Conservation (phyloP, 768 basidiomycete genomes). For the Asterophora lycoperdoides region DNA sequence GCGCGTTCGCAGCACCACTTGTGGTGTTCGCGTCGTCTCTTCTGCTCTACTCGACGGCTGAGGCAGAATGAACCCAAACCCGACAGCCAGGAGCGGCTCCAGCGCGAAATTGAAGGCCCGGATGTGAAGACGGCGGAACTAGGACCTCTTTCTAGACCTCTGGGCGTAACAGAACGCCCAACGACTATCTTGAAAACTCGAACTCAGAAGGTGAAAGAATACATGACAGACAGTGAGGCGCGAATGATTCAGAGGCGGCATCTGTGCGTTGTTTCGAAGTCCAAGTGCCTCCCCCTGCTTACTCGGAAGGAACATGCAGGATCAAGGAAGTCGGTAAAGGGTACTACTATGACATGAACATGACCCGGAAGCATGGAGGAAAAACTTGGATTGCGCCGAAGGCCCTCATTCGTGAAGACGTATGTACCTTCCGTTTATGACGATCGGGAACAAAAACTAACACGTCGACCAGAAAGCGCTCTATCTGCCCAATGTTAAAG, state of each 20-base stretch:
- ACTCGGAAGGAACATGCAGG: constrained; percentile 20
- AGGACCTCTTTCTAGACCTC: constrained; percentile 52
- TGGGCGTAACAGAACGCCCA: constrained; percentile 74
- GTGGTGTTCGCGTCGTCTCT: constrained; percentile 9
- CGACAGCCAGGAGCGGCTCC: not conserved
- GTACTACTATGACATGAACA: constrained; percentile 82
- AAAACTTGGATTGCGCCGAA: constrained; percentile 94
- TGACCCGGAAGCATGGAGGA: constrained; percentile 77
- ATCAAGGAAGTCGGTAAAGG: constrained; percentile 64
- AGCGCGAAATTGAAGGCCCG: constrained; percentile 15
- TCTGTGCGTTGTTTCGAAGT: constrained; percentile 33
- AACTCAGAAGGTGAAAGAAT: constrained; percentile 59
- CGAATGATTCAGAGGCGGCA: constrained; percentile 68
- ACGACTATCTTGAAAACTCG: constrained; percentile 53
- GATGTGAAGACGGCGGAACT: constrained; percentile 22
- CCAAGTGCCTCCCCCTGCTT: not conserved
- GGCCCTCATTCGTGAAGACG: constrained; percentile 86
- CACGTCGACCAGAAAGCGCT: constrained; percentile 67
- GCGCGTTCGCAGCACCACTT: constrained; percentile 8
- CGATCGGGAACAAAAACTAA: not conserved
- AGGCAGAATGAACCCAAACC: constrained; percentile 1
- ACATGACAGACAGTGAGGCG: constrained; percentile 62
- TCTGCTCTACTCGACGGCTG: constrained; percentile 13
- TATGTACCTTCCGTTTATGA: constrained; percentile 31
- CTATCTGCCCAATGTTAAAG: constrained; percentile 85